Percentiles rank a stretch among this genome's conserved stretches.
phyloP scores from a whole-genome alignment of 768 basidiomycete species.

The Pleurotus salmoneostramineus region DNA sequence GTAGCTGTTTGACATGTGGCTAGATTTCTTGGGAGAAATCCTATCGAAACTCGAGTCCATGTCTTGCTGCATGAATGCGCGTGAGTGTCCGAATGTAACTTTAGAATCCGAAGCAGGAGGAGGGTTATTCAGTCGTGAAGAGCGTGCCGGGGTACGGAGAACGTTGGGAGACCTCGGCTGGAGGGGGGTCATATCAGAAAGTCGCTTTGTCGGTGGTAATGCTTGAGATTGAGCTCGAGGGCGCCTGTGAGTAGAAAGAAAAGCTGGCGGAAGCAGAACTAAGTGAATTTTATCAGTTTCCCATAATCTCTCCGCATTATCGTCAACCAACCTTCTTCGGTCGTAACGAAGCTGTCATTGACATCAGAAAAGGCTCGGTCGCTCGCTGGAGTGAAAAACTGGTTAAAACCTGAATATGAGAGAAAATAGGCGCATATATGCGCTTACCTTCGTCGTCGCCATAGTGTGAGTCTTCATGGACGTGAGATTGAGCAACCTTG shows the following conservation, averaged over 20 bases:
- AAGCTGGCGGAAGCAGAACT: conserved; percentile 52
- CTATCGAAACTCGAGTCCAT: background rate
- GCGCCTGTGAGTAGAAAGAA: conserved; percentile 47
- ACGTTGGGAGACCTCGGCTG: conserved; percentile 31
- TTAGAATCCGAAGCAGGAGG: conserved; percentile 15
- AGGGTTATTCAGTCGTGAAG: conserved; percentile 27
- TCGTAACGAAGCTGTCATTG: conserved; percentile 42
- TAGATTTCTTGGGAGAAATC: background rate
- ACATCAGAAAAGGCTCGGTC: conserved; percentile 45
- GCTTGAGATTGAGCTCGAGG: conserved; percentile 59
- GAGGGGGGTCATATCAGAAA: conserved; percentile 19
- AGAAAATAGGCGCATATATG: conserved; percentile 21
- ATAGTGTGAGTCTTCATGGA: conserved; percentile 45
- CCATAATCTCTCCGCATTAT: conserved; percentile 22
- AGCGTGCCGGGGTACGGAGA: conserved; percentile 21
- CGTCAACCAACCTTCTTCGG: conserved; percentile 42
- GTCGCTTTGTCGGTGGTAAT: conserved; percentile 22
- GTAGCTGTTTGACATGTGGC: conserved; percentile 23
- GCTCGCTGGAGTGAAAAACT: conserved; percentile 31
- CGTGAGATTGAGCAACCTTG: conserved; percentile 43
- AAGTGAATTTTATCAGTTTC: background rate
- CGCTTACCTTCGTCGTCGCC: conserved; percentile 44
- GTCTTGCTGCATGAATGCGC: background rate
- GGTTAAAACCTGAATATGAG: background rate
- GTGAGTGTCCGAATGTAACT: conserved; percentile 6